Evolutionary conservation across 257 asterid species (phyloP), one percentile per base, ranked within the genome.

Genomic region (Nicotiana tabacum): DNA sequence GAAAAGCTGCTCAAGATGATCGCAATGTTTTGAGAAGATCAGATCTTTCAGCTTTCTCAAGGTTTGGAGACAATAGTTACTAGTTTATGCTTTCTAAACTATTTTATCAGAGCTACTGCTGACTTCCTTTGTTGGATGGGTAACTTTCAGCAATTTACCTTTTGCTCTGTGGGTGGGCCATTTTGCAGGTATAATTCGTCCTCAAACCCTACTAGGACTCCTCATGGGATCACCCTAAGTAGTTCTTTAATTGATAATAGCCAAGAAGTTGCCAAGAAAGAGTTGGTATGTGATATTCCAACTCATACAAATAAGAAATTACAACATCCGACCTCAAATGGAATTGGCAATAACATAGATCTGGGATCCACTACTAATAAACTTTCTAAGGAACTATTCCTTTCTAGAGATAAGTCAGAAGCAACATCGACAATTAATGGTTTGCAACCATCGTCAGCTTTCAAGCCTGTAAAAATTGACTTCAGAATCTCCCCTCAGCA

Each of bases 31-130:
- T 95, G 88, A 89, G 91, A 67, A 93, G 88, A 77, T 92, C 92
- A 78, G 95, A 88, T 85, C 97, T 90, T 83, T 93, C 98, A 66
- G 98, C 97, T 84, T 92, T 92, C 90, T 91, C 98, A 81, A 91
- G 99, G 99, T 95, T 83, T 85, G 80, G 81, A 46, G 70, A 81
- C 76, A 35, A 83, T 83, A 18, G 78, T 77, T 16, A 74, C 35
- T 80, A 80, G 48, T 64, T 43, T 46, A 29, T 86, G 83, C 77
- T 81, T 48, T 81, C 53, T 81, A 46, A 27, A 29, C 17, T 81
- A 15, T 43, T 39, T 64, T 81, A 27, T 65, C 55, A 87, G 77
- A 89, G 85, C 89, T 82, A 90, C 94, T 53, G 90, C 79, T 79
- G 96, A 84, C 29, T 76, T 51, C 80, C 65, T 76, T 27, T 76